Base-by-base conservation (phyloP, 1,284 basidiomycete species). In the Heterobasidion parviporum region DNA sequence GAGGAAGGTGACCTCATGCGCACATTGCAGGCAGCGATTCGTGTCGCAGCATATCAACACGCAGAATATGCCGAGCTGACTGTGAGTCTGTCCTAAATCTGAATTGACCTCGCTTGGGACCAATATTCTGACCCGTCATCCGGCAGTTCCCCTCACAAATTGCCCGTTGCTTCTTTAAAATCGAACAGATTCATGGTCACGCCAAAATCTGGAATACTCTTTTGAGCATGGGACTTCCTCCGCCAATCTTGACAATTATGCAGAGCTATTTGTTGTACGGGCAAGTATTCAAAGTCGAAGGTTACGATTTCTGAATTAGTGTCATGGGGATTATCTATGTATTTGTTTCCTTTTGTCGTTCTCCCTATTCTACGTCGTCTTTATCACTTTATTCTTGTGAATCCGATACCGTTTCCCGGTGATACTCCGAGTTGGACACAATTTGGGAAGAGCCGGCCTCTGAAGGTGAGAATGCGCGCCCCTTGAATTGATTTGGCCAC, bases 161-260 rank as follows among this genome's bases (percentile, higher is more conserved):
- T 47, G 92, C 94, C 0, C 84, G 89, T 50, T 83, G 87, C 57
- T 83, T 98, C 65, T 98, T 92, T 83, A 94, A 94, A 70, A 77
- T 99, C 15, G 94, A 95, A 14, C 85, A 89, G 67, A 83, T 90
- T n/a, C 94, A 98, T 63, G 97, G 97, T 0, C 87, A 95, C 62
- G 88, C 85, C 55, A 99, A 99, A 75, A 94, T 98, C 58, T 83
- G 87, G 53, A 98, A 95, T 68, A 96, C 94, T 9, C 74, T 99
- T 32, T 74, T 98, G 54, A 96, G 93, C 66, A 96, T 98, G 91
- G 89, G 90, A 16, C 75, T 95, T 8, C 92, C 92, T 0, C 89
- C 92, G 1, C 79, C 85, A 8, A 87, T 95, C 54, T 74, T 88
- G 64, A 89, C 89, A 72, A 87, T 94, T 61, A 92, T 94, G 89